Evolutionary conservation across 2,329 filamentous ascomycete genomes (phyloP).

Genomic region (Taxawa tesnikishii): DNA sequence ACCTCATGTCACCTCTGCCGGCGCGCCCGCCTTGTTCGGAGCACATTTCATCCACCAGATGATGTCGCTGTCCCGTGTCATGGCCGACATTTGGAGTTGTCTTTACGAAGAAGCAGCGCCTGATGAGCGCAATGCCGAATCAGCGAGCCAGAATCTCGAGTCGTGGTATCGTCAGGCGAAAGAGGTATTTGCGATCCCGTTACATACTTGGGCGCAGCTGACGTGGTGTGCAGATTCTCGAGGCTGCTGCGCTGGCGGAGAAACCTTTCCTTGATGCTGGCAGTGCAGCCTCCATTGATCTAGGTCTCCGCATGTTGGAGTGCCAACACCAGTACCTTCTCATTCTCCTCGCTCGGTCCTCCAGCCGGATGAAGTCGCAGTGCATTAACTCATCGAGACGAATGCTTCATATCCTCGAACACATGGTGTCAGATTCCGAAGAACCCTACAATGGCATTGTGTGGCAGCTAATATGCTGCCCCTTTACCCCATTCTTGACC

Average conservation of each 20-base stretch:
- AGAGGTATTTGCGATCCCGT: background rate
- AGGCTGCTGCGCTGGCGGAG: slow-evolving; percentile 11
- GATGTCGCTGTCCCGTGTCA: slow-evolving; percentile 6
- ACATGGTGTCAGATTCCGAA: slow-evolving; percentile 10
- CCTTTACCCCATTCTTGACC: slow-evolving; percentile 12
- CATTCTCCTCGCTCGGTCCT: slow-evolving; percentile 9
- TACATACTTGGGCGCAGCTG: too few species aligned
- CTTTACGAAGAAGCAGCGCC: slow-evolving; percentile 6
- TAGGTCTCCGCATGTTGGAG: slow-evolving; percentile 8
- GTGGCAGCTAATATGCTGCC: slow-evolving; percentile 13
- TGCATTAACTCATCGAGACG: slow-evolving; percentile 6
- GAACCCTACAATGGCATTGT: slow-evolving; percentile 12
- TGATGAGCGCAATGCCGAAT: slow-evolving; percentile 1
- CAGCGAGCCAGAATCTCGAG: slow-evolving; percentile 8
- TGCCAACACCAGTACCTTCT: slow-evolving; percentile 9
- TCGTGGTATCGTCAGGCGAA: slow-evolving; percentile 9
- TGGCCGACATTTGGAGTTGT: slow-evolving; percentile 10
- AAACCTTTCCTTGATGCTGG: slow-evolving; percentile 10
- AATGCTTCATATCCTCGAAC: slow-evolving; percentile 10
- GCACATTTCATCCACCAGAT: slow-evolving; percentile 12
- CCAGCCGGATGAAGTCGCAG: background rate
- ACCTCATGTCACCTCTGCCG: slow-evolving; percentile 5
- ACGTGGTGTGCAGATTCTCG: slow-evolving; percentile 6
- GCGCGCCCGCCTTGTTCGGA: slow-evolving; percentile 9
- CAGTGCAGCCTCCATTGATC: slow-evolving; percentile 7